Percentiles rank a stretch among this genome's conserved stretches.
phyloP scores from a whole-genome alignment of 345 rosid genomes.

The Eucalyptus polybractea region DNA sequence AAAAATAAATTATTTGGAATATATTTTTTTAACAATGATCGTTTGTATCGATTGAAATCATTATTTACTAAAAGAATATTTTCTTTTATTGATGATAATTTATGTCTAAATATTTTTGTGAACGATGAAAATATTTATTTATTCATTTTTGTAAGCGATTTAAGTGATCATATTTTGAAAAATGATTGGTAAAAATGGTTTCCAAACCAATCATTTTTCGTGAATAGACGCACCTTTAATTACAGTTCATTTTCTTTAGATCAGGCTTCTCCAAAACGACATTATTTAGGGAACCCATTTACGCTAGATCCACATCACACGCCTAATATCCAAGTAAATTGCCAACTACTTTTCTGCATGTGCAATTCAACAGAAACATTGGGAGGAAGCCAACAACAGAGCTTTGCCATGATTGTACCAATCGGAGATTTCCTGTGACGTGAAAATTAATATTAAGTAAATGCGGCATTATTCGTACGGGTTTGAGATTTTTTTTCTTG shows the following conservation, averaged over 20 bases:
- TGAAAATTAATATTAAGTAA: background rate
- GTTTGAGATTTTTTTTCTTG: background rate
- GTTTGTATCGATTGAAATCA: background rate
- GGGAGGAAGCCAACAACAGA: background rate
- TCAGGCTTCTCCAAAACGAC: background rate
- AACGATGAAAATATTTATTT: background rate
- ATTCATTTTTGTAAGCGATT: background rate
- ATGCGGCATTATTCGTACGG: background rate
- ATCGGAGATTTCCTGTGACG: background rate
- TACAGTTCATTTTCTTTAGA: background rate
- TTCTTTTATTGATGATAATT: background rate
- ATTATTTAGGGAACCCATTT: background rate
- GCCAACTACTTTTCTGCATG: background rate
- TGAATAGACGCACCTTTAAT: background rate
- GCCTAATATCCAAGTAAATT: background rate
- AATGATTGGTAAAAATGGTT: background rate
- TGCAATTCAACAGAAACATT: background rate
- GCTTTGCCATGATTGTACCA: background rate
- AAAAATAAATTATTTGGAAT: background rate
- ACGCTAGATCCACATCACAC: background rate
- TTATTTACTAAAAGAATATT: background rate
- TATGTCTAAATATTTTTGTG: background rate
- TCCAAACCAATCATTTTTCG: background rate
- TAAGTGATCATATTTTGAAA: background rate
- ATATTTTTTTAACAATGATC: background rate